Conservation (phyloP, 768 basidiomycete genomes). For the Melanogaster broomeanus region DNA sequence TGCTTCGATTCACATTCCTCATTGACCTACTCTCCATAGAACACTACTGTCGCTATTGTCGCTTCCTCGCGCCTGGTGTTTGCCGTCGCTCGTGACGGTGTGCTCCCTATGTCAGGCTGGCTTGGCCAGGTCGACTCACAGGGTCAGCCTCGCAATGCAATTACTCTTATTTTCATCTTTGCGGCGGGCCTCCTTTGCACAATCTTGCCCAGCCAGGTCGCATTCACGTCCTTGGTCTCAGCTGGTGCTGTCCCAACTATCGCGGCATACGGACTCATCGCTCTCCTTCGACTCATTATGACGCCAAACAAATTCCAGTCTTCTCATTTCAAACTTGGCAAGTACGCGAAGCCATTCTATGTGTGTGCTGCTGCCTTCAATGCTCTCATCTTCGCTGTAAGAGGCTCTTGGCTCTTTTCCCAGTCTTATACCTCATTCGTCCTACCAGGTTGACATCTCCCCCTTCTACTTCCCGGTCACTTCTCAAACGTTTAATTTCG, state of each 20-base stretch:
- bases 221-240: conserved; percentile 88
- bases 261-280: conserved; percentile 84
- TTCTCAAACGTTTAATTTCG: conserved; percentile 81
- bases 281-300: conserved; percentile 71
- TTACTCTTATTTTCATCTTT: conserved; percentile 85
- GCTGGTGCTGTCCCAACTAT: conserved; percentile 87
- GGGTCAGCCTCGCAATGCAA: conserved; percentile 82
- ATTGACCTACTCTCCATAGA: conserved; percentile 42
- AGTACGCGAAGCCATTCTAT: conserved; percentile 68
- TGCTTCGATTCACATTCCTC: not conserved
- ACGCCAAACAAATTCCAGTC: conserved; percentile 75
- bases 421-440: conserved; percentile 3
- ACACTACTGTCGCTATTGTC: conserved; percentile 85
- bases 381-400: conserved; percentile 67
- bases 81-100: conserved; percentile 93
- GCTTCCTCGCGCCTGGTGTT: conserved; percentile 88
- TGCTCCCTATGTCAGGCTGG: conserved; percentile 82
- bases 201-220: conserved; percentile 87
- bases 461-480: conserved; percentile 88
- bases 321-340: conserved; percentile 74
- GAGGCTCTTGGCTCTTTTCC: conserved; percentile 30
- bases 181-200: conserved; percentile 77
- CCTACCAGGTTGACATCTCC: conserved; percentile 70
- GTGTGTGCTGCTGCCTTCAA: conserved; percentile 71
- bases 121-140: conserved; percentile 69